Evolutionary conservation across 495 filamentous ascomycete genomes (phyloP), one percentile per base, ranked within the genome.

Genomic region (Aspergillus kassunensis): DNA sequence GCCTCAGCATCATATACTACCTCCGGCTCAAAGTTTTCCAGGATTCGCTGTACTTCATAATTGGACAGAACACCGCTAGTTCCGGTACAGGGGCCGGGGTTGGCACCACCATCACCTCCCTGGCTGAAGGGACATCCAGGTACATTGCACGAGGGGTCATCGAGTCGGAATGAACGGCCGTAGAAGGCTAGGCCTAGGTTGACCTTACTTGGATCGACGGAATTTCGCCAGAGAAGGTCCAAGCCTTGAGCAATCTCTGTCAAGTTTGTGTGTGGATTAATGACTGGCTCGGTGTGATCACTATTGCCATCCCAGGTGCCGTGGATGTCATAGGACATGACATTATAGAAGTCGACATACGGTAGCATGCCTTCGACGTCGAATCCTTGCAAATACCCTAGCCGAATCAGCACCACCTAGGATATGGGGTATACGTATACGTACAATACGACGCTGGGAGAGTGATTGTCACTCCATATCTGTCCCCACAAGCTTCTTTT

Each of bases 241-340:
- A 51, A 13, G 0, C 25, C 49, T 0, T n/a, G 37, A 13, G 43
- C 12, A 7, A 51, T 51, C 27, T 51, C 49, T 3, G 49, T 51
- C 2, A 51, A 20, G n/a, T 51, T 51, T 1, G 37, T 51, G n/a
- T 51, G 49, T n/a, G n/a, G n/a, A 2, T 5, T 18, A 1, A 42
- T 15, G 10, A 43, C 39, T 6, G 56, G 62, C 2, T 57, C 54
- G 8, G 21, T 44, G 1, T 53, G 51, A 1, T n/a, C 21, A 29
- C 42, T 54, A 15, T 43, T 15, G 3, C 12, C 2, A 20, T 59
- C 57, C 57, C 53, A 59, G 9, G 29, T 25, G 6, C 59, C 59
- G 44, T 44, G 44, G 3, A 46, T 15, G 54, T 79, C 76, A 47
- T 82, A 82, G 6, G 16, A 56, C 80, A 85, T 85, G 25, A 82